Evolutionary conservation across 108 stramenopile species (phyloP), one percentile per base, ranked within the genome.

Genomic region (Cyclotella atomus): DNA sequence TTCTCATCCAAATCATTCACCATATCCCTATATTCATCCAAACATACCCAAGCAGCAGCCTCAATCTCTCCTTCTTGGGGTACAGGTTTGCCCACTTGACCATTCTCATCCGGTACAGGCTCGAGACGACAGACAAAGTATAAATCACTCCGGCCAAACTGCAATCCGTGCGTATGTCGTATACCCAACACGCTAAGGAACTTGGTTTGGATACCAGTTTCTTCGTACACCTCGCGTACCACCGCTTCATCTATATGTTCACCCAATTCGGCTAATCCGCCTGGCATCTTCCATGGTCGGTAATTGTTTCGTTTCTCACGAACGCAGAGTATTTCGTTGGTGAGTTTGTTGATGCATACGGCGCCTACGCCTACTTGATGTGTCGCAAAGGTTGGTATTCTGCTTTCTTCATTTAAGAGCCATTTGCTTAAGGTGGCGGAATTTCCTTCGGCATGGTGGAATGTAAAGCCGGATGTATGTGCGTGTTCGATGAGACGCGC

Each of bases 211-310:
- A 97, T 87, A 10, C 96, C 96, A 9, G 96, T 97, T 66, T 97
- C 96, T 77, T 97, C 96, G 66, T 79, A 61, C 1, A 95, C 95
- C 78, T 97, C 96, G 20, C 96, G 75, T 38, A 78, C 59, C 4
- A 85, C 95, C 1, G 91, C 95, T 8, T 84, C 83, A 52, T 84
- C 80, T 27, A 97, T 73, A n/a, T 79, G 55, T 75, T 97, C 96
- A 6, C 93, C 95, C 43, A 91, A 55, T 25, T 97, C 95, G 0
- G 84, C 68, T 24, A 94, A 70, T 1, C 96, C 96, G 8, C 91
- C 91, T 0, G 96, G 96, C 6, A 95, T 81, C 67, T 95, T 95
- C 95, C 95, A 97, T n/a, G 77, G 83, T 10, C 85, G 75, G 56
- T 84, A 91, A 57, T 94, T 94, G 17, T 77, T 78, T 1, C 92